phyloP scores from a whole-genome alignment of 2,329 filamentous ascomycete species.

The Dactylellina parvicollis region DNA sequence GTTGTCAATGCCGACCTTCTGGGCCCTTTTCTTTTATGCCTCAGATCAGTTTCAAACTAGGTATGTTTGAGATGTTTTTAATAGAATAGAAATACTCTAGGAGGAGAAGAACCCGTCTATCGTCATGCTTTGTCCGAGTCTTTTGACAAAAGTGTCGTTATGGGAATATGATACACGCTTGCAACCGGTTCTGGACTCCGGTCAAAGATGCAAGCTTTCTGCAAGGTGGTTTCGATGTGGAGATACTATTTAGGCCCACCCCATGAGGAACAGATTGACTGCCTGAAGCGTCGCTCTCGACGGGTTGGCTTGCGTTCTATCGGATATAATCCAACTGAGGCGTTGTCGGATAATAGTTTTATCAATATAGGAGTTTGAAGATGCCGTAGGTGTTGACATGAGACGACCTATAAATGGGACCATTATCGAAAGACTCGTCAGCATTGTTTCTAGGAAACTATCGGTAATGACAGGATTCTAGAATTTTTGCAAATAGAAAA shows the following conservation, averaged over 20 bases:
- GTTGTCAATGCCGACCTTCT: constrained; percentile 32
- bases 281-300: constrained; percentile 86
- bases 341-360: constrained; percentile 81
- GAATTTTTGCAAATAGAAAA: background rate
- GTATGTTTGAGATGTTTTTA: constrained; percentile 34
- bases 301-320: constrained; percentile 81
- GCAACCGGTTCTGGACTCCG: background rate
- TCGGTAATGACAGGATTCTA: too few species aligned
- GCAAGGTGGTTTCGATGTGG: background rate
- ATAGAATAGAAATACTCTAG: constrained; percentile 27
- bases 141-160: constrained; percentile 1
- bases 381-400: background rate
- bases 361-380: constrained; percentile 64
- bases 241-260: constrained; percentile 21
- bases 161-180: constrained; percentile 30
- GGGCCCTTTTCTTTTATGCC: constrained; percentile 6
- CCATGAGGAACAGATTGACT: constrained; percentile 87
- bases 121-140: background rate
- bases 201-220: background rate
- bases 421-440: constrained; percentile 3
- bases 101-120: background rate
- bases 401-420: constrained; percentile 33
- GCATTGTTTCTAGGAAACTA: background rate
- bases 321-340: constrained; percentile 83
- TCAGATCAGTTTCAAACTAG: constrained; percentile 43